A percentile compares a stretch with the other conserved stretches of the same genome.
Evolutionary conservation across 1,284 basidiomycete species (phyloP).

Genomic region (Ceraceosorus guamensis): DNA sequence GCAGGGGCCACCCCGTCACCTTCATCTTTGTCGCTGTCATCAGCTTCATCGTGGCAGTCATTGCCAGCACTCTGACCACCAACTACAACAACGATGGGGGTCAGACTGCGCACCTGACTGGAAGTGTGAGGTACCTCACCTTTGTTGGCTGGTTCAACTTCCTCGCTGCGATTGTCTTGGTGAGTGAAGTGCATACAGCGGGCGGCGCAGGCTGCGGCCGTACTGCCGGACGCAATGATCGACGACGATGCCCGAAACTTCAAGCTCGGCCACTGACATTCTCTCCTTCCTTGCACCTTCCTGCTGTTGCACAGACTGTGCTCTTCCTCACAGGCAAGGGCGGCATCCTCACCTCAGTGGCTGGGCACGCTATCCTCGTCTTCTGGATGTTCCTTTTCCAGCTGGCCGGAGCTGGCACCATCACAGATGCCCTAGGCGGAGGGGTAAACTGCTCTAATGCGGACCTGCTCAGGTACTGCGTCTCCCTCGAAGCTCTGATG

Average conservation of each 20-base stretch:
- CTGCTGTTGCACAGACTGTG: conserved; percentile 17
- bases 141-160: conserved; percentile 46
- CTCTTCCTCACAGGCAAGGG: conserved; percentile 44
- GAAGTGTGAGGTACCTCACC: conserved; percentile 36
- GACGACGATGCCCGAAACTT: background rate
- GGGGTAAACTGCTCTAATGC: conserved; percentile 10
- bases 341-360: conserved; percentile 45
- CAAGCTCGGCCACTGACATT: too few species aligned
- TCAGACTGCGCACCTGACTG: conserved; percentile 18
- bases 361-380: conserved; percentile 38
- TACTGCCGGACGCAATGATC: background rate
- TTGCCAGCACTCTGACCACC: conserved; percentile 33
- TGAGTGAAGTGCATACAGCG: conserved; percentile 26
- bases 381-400: conserved; percentile 40
- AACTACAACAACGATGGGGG: conserved; percentile 36
- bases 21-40: conserved; percentile 35
- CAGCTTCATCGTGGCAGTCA: conserved; percentile 42
- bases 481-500: conserved; percentile 36
- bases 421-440: conserved; percentile 30
- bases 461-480: conserved; percentile 37
- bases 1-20: conserved; percentile 41
- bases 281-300: conserved; percentile 1
- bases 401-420: conserved; percentile 37
- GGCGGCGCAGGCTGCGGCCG: background rate
- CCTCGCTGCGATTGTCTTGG: conserved; percentile 35